Percentiles rank a stretch among this genome's conserved stretches.
These are phyloP conservation scores for Cocos nucifera DNA, from an alignment of 176 grass and related monocot genomes.

Conservation along the genomic window DNA sequence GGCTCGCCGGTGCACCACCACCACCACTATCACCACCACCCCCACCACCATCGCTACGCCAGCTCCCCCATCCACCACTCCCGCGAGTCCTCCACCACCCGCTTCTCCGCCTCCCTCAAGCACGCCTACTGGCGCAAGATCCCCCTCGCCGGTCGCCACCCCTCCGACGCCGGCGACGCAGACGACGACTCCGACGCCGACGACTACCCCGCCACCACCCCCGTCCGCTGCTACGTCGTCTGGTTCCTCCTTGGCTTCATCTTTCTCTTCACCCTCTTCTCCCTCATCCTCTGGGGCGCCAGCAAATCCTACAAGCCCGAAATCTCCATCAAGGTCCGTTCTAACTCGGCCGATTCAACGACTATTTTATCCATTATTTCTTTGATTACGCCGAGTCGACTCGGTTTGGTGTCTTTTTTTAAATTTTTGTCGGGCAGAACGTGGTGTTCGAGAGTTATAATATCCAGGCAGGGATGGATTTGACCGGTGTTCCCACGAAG, in stretches of 20 bases:
- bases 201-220: constrained; percentile 18
- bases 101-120: constrained; percentile 38
- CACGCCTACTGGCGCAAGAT: constrained; percentile 20
- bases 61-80: constrained; percentile 58
- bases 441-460: constrained; percentile 92
- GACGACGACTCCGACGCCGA: constrained; percentile 26
- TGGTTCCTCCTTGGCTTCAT: constrained; percentile 48
- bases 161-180: constrained; percentile 22
- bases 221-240: constrained; percentile 57
- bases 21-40: constrained; percentile 39
- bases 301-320: constrained; percentile 87
- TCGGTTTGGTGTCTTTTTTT: background rate
- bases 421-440: constrained; percentile 32
- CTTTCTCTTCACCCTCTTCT: constrained; percentile 71
- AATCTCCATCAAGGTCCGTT: constrained; percentile 52
- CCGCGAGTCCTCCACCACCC: constrained; percentile 70
- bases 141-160: constrained; percentile 22
- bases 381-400: no score
- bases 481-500: constrained; percentile 88
- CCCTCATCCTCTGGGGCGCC: constrained; percentile 82
- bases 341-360: background rate
- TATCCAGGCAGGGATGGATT: constrained; percentile 92
- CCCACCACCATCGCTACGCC: constrained; percentile 25
- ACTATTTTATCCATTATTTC: background rate
- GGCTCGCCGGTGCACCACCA: constrained; percentile 69